These are phyloP conservation scores for Sarcodon aspratus DNA, from an alignment of 768 basidiomycete genomes.

Conservation along the genomic window DNA sequence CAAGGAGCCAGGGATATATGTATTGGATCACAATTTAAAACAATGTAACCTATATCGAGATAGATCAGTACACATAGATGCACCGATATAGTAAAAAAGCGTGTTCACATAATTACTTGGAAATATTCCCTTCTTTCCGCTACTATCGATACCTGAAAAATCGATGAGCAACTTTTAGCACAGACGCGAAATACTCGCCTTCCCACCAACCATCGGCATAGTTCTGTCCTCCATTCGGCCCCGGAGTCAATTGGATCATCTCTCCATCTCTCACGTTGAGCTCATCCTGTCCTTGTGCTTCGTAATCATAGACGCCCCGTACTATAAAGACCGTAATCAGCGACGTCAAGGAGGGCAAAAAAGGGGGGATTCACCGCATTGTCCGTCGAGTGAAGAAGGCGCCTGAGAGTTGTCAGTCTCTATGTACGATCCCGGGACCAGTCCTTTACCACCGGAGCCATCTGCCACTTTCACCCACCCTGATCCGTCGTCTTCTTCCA, in stretches of 20 bases:
- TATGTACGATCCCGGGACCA: slow-evolving; percentile 81
- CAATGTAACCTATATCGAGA: no score
- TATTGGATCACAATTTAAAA: no score
- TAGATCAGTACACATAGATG: no score
- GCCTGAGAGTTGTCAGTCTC: slow-evolving; percentile 24
- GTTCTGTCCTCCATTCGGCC: slow-evolving; percentile 46
- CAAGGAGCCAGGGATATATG: no score
- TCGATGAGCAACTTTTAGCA: slow-evolving; percentile 6
- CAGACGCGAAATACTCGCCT: slow-evolving; percentile 31
- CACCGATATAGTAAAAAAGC: no score
- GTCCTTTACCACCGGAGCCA: slow-evolving; percentile 45
- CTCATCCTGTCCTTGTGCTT: slow-evolving; percentile 64
- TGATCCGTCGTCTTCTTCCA: slow-evolving; percentile 78
- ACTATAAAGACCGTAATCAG: slow-evolving; percentile 31
- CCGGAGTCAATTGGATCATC: slow-evolving; percentile 51
- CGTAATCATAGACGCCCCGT: slow-evolving; percentile 73
- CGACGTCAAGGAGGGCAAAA: slow-evolving; percentile 3
- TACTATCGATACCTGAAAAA: slow-evolving; percentile 42
- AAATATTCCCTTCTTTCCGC: slow-evolving; percentile 68
- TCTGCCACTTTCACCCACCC: slow-evolving; percentile 77
- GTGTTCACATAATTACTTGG: slow-evolving; percentile 69
- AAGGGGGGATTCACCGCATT: not conserved
- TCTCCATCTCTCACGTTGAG: slow-evolving; percentile 50
- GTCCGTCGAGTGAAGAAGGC: slow-evolving; percentile 7
- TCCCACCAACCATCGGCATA: slow-evolving; percentile 84